Base-by-base conservation (phyloP, 23 red algal species). In the Chondrus crispus region DNA sequence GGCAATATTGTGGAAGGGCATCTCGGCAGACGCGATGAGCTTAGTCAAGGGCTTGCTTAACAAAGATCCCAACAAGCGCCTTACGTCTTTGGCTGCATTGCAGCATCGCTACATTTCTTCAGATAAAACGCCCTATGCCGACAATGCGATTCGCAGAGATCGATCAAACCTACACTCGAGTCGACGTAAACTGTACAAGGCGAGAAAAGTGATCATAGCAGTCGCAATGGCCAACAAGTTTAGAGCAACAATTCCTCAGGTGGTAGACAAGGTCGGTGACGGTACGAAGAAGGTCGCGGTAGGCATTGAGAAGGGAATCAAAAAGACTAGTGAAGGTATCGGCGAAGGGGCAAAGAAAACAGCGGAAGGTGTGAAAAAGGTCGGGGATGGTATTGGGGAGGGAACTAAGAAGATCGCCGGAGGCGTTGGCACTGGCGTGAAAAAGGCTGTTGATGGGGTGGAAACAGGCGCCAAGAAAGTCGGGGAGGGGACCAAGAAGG, bases 121-220 rank as follows among this genome's bases (percentile, higher is more conserved):
- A 5, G 54, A 51, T 14, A 47, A 36, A 35, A 68, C 35, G 30
- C 58, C 77, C 3, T 54, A 75, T 68, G 40, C 64, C 11, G 81
- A 85, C 20, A 87, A 86, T 49, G 73, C 55, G 39, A 92, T 92
- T 74, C 75, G 89, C 26, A 53, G 89, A 41, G 89, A 92, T 42
- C 72, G 89, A 74, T 94, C 92, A 16, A 88, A 88, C 62, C 74
- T 94, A 20, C 92, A 94, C 36, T 94, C 92, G 11, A 77, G 72
- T 48, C 63, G 82, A 53, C 82, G 92, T 3, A 75, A 77, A 4
- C 69, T 92, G 22, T 84, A 73, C n/a, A 92, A 92, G 46, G 89
- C 79, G 32, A 55, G 89, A 19, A 84, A 82, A 84, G 89, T 77
- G 29, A 72, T 92, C 9, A 92, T 92, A 74, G 89, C 89, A 71